phyloP scores from a whole-genome alignment of 805 yeast genomes.

The Candida saitoana region DNA sequence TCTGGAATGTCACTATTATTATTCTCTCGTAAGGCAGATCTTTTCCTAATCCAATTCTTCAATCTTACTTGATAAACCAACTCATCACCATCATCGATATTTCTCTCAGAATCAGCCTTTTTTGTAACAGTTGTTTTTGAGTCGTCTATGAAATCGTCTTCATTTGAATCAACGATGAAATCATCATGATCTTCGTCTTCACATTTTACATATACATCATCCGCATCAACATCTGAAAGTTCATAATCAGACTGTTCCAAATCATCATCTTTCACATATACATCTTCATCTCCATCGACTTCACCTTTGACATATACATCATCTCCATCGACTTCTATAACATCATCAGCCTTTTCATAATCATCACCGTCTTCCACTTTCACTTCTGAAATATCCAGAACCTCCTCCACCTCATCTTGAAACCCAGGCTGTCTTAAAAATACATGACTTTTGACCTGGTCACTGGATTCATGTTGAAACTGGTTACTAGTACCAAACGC shows the following conservation, averaged over 20 bases:
- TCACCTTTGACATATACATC: slow-evolving; percentile 16
- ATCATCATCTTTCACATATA: background rate
- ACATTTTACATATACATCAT: slow-evolving; percentile 8
- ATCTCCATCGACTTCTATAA: slow-evolving; percentile 15
- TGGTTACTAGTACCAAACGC: slow-evolving; percentile 78
- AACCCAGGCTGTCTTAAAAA: slow-evolving; percentile 51
- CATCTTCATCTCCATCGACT: slow-evolving; percentile 13
- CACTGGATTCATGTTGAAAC: slow-evolving; percentile 38
- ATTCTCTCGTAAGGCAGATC: slow-evolving; percentile 42
- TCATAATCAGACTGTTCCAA: slow-evolving; percentile 18
- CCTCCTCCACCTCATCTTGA: slow-evolving; percentile 12
- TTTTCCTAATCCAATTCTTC: slow-evolving; percentile 50
- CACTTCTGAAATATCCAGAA: slow-evolving; percentile 14
- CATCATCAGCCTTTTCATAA: slow-evolving; percentile 19
- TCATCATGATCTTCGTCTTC: slow-evolving; percentile 6
- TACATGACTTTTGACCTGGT: slow-evolving; percentile 34
- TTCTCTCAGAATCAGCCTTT: slow-evolving; percentile 27
- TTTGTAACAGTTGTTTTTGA: background rate
- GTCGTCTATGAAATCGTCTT: slow-evolving; percentile 5
- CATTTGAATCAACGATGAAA: slow-evolving; percentile 4
- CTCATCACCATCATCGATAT: slow-evolving; percentile 82
- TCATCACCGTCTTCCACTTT: slow-evolving; percentile 7
- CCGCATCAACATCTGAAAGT: slow-evolving; percentile 14
- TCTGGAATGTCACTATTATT: slow-evolving; percentile 37
- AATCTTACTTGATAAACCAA: slow-evolving; percentile 56